Evolutionary conservation across 441 rosid genomes (phyloP).

Genomic region (Daphne laureola): DNA sequence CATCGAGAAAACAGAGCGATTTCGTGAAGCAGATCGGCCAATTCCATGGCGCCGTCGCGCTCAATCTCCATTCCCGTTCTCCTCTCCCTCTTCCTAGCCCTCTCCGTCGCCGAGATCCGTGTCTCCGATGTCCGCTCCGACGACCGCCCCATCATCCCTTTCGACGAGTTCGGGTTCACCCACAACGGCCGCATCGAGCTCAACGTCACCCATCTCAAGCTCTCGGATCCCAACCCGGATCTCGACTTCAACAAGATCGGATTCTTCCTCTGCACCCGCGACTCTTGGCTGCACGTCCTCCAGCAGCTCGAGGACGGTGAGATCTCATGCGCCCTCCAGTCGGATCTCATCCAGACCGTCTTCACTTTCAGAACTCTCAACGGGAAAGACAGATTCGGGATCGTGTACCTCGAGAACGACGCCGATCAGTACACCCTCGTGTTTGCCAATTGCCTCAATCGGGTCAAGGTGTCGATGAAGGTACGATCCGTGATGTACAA

Average conservation of each 20-base stretch:
- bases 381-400: slow-evolving; percentile 17
- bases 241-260: slow-evolving; percentile 60
- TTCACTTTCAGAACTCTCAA: slow-evolving; percentile 49
- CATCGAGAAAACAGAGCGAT: too few species aligned
- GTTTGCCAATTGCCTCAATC: slow-evolving; percentile 69
- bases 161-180: slow-evolving; percentile 83
- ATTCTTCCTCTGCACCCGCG: slow-evolving; percentile 89
- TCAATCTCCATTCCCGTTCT: slow-evolving; percentile 14
- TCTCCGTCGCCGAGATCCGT: slow-evolving; percentile 58
- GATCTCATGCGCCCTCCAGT: slow-evolving; percentile 64
- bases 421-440: slow-evolving; percentile 76
- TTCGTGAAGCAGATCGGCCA: too few species aligned
- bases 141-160: slow-evolving; percentile 47
- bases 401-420: slow-evolving; percentile 24
- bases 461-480: slow-evolving; percentile 55
- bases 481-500: slow-evolving; percentile 79
- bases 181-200: slow-evolving; percentile 80
- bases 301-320: slow-evolving; percentile 69
- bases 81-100: slow-evolving; percentile 20
- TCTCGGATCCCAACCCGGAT: slow-evolving; percentile 45
- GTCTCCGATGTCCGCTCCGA: slow-evolving; percentile 67
- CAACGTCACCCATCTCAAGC: slow-evolving; percentile 38
- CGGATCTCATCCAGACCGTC: slow-evolving; percentile 47
- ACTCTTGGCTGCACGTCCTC: slow-evolving; percentile 70
- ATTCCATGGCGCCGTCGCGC: slow-evolving; percentile 29